Conservation (phyloP, 345 rosid species). For the Excoecaria agallocha region DNA sequence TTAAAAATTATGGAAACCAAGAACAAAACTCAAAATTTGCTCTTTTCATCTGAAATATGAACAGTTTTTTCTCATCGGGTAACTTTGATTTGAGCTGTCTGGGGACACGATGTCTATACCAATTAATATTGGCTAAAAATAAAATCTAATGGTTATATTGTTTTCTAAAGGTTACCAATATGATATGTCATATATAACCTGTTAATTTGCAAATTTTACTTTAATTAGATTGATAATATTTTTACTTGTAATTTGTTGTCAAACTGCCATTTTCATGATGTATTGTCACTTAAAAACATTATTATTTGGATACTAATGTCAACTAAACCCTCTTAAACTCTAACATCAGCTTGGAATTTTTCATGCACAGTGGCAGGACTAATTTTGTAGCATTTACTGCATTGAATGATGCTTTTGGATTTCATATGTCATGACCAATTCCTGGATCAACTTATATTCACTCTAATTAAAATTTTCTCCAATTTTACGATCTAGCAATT, state of each 20-base stretch:
- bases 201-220: background rate
- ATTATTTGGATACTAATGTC: background rate
- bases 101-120: too few relatives aligned
- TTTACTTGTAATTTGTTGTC: background rate
- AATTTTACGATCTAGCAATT: background rate
- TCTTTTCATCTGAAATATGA: too few relatives aligned
- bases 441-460: background rate
- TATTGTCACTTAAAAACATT: too few relatives aligned
- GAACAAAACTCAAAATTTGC: too few relatives aligned
- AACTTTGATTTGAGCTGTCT: too few relatives aligned
- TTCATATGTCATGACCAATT: background rate
- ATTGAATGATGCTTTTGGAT: background rate
- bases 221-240: background rate
- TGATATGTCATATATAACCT: too few relatives aligned
- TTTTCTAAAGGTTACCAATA: too few relatives aligned
- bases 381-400: background rate
- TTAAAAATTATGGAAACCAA: too few relatives aligned
- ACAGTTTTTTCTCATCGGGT: too few relatives aligned
- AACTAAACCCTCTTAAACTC: background rate
- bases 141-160: background rate
- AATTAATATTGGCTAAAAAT: constrained; percentile 35
- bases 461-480: background rate
- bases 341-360: background rate
- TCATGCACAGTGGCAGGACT: too few relatives aligned
- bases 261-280: background rate